Evolutionary conservation across 768 basidiomycete genomes (phyloP).

Genomic region (Rhizopogon vulgaris): DNA sequence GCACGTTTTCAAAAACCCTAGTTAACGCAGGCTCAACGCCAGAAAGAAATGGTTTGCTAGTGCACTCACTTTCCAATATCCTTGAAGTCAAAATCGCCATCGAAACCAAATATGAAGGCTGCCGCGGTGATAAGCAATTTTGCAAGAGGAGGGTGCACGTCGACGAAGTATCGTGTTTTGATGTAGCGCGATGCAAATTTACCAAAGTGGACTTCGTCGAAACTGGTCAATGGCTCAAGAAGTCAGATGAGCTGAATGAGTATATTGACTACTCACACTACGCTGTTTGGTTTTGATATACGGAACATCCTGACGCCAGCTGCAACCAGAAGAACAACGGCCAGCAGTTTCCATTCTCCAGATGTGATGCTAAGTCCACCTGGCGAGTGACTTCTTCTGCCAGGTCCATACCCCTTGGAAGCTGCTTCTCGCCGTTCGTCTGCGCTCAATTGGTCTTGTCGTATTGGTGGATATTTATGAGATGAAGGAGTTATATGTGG

Average conservation of each 20-base stretch:
- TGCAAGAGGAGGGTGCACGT: slow-evolving; percentile 96
- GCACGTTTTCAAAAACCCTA: slow-evolving; percentile 80
- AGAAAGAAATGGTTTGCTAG: neutral
- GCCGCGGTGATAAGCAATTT: slow-evolving; percentile 93
- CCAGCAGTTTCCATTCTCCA: slow-evolving; percentile 75
- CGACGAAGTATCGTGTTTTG: slow-evolving; percentile 85
- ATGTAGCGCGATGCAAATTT: slow-evolving; percentile 95
- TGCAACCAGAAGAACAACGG: slow-evolving; percentile 63
- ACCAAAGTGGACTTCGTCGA: slow-evolving; percentile 98
- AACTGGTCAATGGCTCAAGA: slow-evolving; percentile 41
- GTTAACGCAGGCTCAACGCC: slow-evolving; percentile 2
- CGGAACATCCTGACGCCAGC: slow-evolving; percentile 79
- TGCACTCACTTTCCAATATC: slow-evolving; percentile 87
- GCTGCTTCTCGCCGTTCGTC: slow-evolving; percentile 67
- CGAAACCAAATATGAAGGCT: slow-evolving; percentile 79
- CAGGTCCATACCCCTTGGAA: slow-evolving; percentile 55
- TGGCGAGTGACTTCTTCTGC: slow-evolving; percentile 38
- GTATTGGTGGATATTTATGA: slow-evolving; percentile 57
- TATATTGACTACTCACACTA: slow-evolving; percentile 62
- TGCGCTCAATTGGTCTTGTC: slow-evolving; percentile 66
- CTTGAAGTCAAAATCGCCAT: slow-evolving; percentile 95
- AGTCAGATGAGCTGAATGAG: neutral
- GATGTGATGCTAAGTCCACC: slow-evolving; percentile 62
- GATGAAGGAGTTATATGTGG: slow-evolving; percentile 25
- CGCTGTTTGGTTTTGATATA: slow-evolving; percentile 80